Percentiles rank a stretch among this genome's conserved stretches.
Conservation (phyloP, 352 stramenopile genomes). For the Phytophthora megakarya region DNA sequence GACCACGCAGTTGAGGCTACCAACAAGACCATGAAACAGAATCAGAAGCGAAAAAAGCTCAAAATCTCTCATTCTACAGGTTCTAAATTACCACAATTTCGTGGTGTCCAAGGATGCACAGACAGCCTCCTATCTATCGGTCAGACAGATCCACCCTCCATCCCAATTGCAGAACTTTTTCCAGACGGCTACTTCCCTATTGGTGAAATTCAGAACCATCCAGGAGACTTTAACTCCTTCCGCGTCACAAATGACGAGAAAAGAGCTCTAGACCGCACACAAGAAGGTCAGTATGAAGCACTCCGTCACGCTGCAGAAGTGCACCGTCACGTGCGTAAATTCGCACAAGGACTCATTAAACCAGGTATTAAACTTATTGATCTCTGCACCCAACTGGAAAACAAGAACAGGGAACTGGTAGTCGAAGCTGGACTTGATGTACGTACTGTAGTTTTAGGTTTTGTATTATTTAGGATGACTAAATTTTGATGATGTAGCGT, state of each 20-base stretch:
- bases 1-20: too few relatives aligned
- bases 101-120: slow-evolving; percentile 82
- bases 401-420: slow-evolving; percentile 95
- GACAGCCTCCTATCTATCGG: slow-evolving; percentile 93
- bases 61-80: slow-evolving; percentile 6
- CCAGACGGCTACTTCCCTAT: slow-evolving; percentile 70
- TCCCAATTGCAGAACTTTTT: slow-evolving; percentile 83
- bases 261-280: slow-evolving; percentile 79
- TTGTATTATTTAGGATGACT: background rate
- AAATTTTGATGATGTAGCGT: slow-evolving; percentile 16
- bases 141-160: slow-evolving; percentile 96
- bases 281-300: slow-evolving; percentile 53
- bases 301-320: slow-evolving; percentile 94
- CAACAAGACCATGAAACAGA: too few relatives aligned
- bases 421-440: slow-evolving; percentile 88
- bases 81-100: slow-evolving; percentile 57
- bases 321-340: slow-evolving; percentile 89
- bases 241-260: slow-evolving; percentile 84
- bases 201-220: slow-evolving; percentile 93
- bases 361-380: slow-evolving; percentile 96
- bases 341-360: slow-evolving; percentile 95
- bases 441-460: slow-evolving; percentile 6
- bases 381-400: slow-evolving; percentile 94
- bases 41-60: too few relatives aligned
- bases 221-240: slow-evolving; percentile 91